Conservation (phyloP, 2,329 filamentous ascomycete genomes). For the Ceratocystis smalleyi region DNA sequence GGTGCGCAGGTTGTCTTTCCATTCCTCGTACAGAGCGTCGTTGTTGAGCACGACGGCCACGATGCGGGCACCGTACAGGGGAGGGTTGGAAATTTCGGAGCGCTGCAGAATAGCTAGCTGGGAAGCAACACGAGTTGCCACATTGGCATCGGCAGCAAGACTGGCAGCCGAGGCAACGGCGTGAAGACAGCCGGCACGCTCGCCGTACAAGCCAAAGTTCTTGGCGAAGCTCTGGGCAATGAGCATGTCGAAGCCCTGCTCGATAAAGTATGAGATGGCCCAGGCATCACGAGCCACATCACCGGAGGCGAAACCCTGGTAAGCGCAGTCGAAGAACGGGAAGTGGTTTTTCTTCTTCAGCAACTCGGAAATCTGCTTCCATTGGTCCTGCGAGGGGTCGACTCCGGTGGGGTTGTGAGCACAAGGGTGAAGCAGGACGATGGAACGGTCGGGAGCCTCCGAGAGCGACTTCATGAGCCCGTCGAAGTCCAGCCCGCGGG, state of each 20-base stretch:
- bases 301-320: constrained; percentile 94
- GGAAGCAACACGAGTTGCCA: constrained; percentile 54
- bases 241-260: constrained; percentile 77
- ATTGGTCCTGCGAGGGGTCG: constrained; percentile 85
- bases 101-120: constrained; percentile 91
- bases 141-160: constrained; percentile 37
- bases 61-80: constrained; percentile 83
- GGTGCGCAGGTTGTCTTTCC: constrained; percentile 78
- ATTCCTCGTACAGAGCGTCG: constrained; percentile 63
- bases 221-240: constrained; percentile 93
- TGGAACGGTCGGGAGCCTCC: constrained; percentile 58
- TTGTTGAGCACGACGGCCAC: constrained; percentile 77
- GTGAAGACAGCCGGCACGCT: constrained; percentile 93
- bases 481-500: constrained; percentile 80
- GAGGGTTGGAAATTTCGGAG: constrained; percentile 94
- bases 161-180: constrained; percentile 60
- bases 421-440: constrained; percentile 87
- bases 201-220: constrained; percentile 94
- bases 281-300: constrained; percentile 71
- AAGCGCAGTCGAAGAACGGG: constrained; percentile 96
- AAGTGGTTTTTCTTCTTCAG: constrained; percentile 71
- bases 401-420: constrained; percentile 97
- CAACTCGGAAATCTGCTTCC: constrained; percentile 71
- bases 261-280: constrained; percentile 87
- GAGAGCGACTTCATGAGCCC: constrained; percentile 64